Base-by-base conservation (phyloP, 257 asterid genomes). In the Solanum gracilifrons region DNA sequence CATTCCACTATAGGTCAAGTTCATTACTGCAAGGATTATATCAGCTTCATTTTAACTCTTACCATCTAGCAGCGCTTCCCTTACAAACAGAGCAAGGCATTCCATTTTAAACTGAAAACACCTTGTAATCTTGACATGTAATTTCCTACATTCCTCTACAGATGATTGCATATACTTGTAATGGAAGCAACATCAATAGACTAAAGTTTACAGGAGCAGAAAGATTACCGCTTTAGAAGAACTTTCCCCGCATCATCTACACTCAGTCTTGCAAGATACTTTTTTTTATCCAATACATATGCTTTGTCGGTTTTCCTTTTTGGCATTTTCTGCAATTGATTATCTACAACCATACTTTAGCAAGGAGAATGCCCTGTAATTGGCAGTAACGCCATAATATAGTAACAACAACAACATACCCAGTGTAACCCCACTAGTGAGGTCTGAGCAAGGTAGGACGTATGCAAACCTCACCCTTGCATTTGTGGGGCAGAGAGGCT, bases 291-390 rank as follows among this genome's bases (percentile, higher is more conserved):
- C 96, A 97, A 88, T 85, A 95, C 99, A 91, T 97, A 97, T 35
- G 99, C 93, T 84, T 94, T 95, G 92, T 97, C 99, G 9, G 99
- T 97, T 91, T 96, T 97, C 88, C 99, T 90, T 91, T 96, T 96
- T 33, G 99, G 99, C 96, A 97, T 96, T 94, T 96, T 97, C 98
- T 97, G 99, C 96, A 97, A 94, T 92, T 97, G 99, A 18, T 95
- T 95, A 92, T 97, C 99, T 97, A 93, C 86, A 93, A 82, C 87
- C 62, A 88, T 66, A 76, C 87, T 89, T 94, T 88, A 93, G 95
- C 85, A 79, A 82, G 73, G 35, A 86, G 87, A 90, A 80, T 46
- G 37, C 72, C 68, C 87, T 64, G 68, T 29, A 87, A 43, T 80
- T 55, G 58, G 68, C 25, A 20, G 18, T 51, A 60, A 68, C 3